Conservation (phyloP, 129 eudicot species). For the Mikania micrantha region DNA sequence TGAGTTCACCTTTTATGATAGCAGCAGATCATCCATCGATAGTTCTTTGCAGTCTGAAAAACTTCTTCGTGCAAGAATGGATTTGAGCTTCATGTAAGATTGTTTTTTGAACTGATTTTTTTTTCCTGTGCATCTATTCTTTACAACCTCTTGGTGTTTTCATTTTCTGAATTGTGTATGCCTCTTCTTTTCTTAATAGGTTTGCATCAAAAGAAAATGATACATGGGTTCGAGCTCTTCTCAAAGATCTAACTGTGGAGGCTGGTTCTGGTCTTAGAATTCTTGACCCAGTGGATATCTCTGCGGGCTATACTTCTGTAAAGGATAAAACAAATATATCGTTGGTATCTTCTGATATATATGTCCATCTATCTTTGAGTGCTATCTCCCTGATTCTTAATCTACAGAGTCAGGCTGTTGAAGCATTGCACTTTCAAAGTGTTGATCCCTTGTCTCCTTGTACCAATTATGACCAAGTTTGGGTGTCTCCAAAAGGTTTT, state of each 20-base stretch:
- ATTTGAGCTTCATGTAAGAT: conserved; percentile 92
- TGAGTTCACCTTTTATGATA: conserved; percentile 91
- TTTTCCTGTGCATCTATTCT: background rate
- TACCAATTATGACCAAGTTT: conserved; percentile 70
- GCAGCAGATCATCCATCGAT: conserved; percentile 79
- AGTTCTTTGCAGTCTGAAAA: conserved; percentile 78
- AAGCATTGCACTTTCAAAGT: conserved; percentile 72
- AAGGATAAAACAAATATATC: conserved; percentile 92
- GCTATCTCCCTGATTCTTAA: conserved; percentile 87
- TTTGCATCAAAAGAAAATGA: conserved; percentile 91
- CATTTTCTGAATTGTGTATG: background rate
- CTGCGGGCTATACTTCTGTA: conserved; percentile 89
- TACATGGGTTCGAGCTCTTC: conserved; percentile 81
- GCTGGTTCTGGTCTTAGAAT: conserved; percentile 96
- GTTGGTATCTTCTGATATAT: conserved; percentile 66
- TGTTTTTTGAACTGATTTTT: background rate
- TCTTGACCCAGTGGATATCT: conserved; percentile 94
- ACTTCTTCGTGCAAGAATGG: conserved; percentile 92
- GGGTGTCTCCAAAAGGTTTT: conserved; percentile 87
- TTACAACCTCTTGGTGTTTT: conserved; percentile 1
- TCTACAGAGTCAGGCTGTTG: conserved; percentile 74
- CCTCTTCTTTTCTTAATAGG: conserved; percentile 34
- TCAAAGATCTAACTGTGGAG: conserved; percentile 82
- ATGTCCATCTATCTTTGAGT: conserved; percentile 73
- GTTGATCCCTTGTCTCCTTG: conserved; percentile 88